Evolutionary conservation across 176 grass and related monocot species (phyloP), one percentile per base, ranked within the genome.

Genomic region (Zoysia japonica): DNA sequence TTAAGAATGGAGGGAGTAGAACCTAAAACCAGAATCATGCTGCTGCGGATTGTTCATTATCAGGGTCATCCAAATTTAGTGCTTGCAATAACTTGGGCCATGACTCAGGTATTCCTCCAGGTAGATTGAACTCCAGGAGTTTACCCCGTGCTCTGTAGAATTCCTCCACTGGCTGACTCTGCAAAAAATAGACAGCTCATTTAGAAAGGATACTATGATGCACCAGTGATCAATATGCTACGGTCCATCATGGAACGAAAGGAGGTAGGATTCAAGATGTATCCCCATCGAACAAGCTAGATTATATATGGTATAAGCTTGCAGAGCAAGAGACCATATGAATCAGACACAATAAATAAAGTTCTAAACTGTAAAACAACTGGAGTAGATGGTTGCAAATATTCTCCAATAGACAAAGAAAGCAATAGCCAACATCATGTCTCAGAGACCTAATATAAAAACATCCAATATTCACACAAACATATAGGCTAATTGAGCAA

Each of bases 11-110:
- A 28, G 28, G 28, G 0, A 28, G 28, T 28, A 28, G 28, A 28
- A 28, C 38, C 61, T 70, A 52, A 70, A 48, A 81, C 6, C 38
- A 67, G 55, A 53, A 76, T 84, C 64, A 99, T 46, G 90, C 90
- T 71, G 92, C 84, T 43, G 84, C 88, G 14, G 88, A 86, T 88
- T 76, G 83, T 68, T 91, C 81, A 16, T 91, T 86, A 7, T 88
- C 62, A 9, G 88, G 90, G 66, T 86, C 84, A 54, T 99, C 88
- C 62, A 99, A 50, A 80, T 93, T 84, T 70, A 99, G 85, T 12
- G 92, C 92, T 71, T 73, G 78, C 47, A 99, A 82, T 61, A 99
- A 80, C 86, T 99, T 99, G 3, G 92, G 92, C 92, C 96, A 99
- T 2, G 96, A 95, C 53, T 95, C 90, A 0, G 92, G 85, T 46